Percentiles rank a stretch among this genome's conserved stretches.
phyloP scores from a whole-genome alignment of 352 stramenopile genomes.

The Blastocystis sp. region DNA sequence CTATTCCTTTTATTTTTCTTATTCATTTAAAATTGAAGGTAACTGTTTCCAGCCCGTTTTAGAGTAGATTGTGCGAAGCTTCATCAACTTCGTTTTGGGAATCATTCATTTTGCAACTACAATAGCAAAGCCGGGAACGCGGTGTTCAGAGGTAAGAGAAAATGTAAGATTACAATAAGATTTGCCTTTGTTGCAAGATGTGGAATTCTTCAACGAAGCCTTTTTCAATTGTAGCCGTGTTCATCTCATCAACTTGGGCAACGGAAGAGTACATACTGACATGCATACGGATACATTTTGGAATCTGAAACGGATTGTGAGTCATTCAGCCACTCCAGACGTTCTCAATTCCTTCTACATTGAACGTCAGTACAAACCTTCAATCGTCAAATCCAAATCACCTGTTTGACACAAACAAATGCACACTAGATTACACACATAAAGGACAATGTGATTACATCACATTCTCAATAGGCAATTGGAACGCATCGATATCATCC shows the following conservation, averaged over 20 bases:
- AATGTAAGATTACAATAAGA: neutral
- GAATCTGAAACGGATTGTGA: constrained; percentile 4
- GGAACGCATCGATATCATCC: constrained; percentile 16
- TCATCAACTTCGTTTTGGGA: neutral
- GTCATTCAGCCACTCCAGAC: neutral
- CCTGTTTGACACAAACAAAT: constrained; percentile 40
- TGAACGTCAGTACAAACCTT: constrained; percentile 20
- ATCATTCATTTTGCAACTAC: neutral
- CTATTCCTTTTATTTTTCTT: neutral
- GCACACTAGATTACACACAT: neutral
- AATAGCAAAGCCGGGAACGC: neutral
- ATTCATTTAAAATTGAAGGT: neutral
- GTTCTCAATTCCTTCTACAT: neutral
- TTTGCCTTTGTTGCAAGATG: neutral
- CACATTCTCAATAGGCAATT: constrained; percentile 9
- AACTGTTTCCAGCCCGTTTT: neutral
- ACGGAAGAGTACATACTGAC: neutral
- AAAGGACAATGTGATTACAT: neutral
- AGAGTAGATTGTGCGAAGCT: neutral
- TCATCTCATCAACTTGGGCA: neutral
- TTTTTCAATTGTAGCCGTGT: neutral
- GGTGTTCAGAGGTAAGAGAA: neutral
- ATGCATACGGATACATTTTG: neutral
- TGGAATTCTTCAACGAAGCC: neutral
- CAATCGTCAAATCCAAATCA: neutral